phyloP scores from a whole-genome alignment of 2,329 filamentous ascomycete species.

The Penicillium griseofulvum region DNA sequence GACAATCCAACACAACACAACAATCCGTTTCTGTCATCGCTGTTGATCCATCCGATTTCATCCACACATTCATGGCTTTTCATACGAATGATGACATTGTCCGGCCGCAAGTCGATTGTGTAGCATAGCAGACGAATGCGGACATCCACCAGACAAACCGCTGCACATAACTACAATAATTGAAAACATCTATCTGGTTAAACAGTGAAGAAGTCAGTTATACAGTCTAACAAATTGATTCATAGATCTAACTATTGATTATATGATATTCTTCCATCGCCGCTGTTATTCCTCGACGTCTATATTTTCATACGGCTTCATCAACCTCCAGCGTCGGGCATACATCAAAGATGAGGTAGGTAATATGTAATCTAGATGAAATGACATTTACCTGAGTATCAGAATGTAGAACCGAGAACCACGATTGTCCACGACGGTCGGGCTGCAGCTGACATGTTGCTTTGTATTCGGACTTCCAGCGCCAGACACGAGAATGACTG shows the following conservation, averaged over 20 bases:
- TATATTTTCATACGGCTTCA: neutral
- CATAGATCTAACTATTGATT: neutral
- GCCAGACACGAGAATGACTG: neutral
- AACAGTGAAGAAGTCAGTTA: neutral
- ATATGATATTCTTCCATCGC: neutral
- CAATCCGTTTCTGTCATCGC: fast-evolving
- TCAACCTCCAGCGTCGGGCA: neutral
- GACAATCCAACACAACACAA: neutral
- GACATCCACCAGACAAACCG: neutral
- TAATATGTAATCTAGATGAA: neutral
- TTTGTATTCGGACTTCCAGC: neutral
- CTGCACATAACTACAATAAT: neutral
- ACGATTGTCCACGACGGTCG: no score
- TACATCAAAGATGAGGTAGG: neutral
- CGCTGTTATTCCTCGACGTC: neutral
- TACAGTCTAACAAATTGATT: neutral
- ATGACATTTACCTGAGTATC: neutral
- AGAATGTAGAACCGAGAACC: neutral
- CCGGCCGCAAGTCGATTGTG: neutral
- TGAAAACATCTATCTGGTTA: fast-evolving
- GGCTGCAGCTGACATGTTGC: neutral
- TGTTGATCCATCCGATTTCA: no score
- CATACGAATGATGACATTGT: neutral
- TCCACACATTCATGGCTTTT: fast-evolving
- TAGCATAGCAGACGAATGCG: neutral